Percentiles rank a stretch among this genome's conserved stretches.
phyloP scores from a whole-genome alignment of 169 alveolate species.

The Plasmodium inui region DNA sequence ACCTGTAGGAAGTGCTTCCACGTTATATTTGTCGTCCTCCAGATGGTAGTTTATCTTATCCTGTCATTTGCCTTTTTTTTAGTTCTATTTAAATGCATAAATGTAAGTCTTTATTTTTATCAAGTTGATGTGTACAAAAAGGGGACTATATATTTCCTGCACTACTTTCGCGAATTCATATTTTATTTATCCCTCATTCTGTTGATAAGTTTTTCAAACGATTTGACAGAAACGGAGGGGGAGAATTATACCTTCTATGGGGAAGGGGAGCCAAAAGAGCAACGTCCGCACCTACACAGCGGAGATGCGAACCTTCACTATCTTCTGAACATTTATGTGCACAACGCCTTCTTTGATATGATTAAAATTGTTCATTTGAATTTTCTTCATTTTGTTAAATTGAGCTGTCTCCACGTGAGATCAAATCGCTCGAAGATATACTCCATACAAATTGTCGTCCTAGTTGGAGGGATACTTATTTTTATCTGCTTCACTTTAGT shows the following conservation, averaged over 20 bases:
- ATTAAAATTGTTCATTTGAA: constrained; percentile 49
- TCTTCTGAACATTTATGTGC: constrained; percentile 62
- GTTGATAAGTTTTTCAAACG: constrained; percentile 64
- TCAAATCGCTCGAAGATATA: constrained; percentile 4
- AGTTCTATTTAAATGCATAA: constrained; percentile 35
- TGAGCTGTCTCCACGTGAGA: constrained; percentile 18
- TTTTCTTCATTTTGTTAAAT: constrained; percentile 10
- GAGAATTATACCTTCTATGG: constrained; percentile 23
- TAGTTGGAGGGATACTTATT: not conserved
- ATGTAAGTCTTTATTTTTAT: constrained; percentile 65
- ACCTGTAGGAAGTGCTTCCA: constrained; percentile 44
- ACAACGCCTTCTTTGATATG: constrained; percentile 59
- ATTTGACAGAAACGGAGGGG: constrained; percentile 67
- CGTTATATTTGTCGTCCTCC: constrained; percentile 11
- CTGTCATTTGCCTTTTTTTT: constrained; percentile 30
- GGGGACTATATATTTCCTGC: constrained; percentile 61
- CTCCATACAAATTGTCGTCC: not conserved
- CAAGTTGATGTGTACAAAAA: constrained; percentile 41
- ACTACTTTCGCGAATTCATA: constrained; percentile 60
- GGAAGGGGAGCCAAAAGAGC: not conserved
- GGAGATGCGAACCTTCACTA: constrained; percentile 37
- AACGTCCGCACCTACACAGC: not conserved
- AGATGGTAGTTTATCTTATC: constrained; percentile 14
- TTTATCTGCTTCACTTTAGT: constrained; percentile 26
- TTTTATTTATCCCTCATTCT: constrained; percentile 67